Percentiles rank a stretch among this genome's conserved stretches.
These are phyloP conservation scores for Botrytis fragariae DNA, from an alignment of 2,329 filamentous ascomycete species.

Conservation along the genomic window DNA sequence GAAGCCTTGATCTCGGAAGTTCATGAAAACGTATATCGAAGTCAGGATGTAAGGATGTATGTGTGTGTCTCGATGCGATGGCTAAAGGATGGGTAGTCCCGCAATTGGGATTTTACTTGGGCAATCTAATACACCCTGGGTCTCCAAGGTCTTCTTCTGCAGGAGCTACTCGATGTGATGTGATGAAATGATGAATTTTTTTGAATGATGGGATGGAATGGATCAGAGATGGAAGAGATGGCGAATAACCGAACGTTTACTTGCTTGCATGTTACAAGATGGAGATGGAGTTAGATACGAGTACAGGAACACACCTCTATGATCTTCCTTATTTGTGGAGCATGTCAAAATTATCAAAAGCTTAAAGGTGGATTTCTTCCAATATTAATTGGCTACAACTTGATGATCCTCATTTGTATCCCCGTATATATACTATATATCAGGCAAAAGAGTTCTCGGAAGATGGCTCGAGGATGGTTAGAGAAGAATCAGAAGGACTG, in stretches of 20 bases:
- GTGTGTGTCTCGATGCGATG: not conserved
- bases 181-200: not conserved
- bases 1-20: not conserved
- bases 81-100: constrained; percentile 2
- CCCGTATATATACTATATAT: not conserved
- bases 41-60: not conserved
- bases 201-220: not conserved
- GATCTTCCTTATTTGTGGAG: constrained; percentile 9
- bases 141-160: not conserved
- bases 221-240: not conserved
- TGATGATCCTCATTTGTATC: constrained; percentile 16
- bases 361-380: not conserved
- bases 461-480: not conserved
- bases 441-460: not conserved
- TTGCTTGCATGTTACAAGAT: not conserved
- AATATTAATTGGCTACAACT: constrained; percentile 2
- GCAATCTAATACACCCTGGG: not conserved
- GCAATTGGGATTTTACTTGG: not conserved
- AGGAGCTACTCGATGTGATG: not conserved
- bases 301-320: not conserved
- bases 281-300: constrained; percentile 3
- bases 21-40: not conserved
- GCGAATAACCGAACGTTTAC: constrained; percentile 1
- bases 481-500: not conserved
- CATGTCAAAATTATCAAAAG: constrained; percentile 1